These are phyloP conservation scores for Lipomyces orientalis DNA, from an alignment of 805 yeast species.

Conservation along the genomic window DNA sequence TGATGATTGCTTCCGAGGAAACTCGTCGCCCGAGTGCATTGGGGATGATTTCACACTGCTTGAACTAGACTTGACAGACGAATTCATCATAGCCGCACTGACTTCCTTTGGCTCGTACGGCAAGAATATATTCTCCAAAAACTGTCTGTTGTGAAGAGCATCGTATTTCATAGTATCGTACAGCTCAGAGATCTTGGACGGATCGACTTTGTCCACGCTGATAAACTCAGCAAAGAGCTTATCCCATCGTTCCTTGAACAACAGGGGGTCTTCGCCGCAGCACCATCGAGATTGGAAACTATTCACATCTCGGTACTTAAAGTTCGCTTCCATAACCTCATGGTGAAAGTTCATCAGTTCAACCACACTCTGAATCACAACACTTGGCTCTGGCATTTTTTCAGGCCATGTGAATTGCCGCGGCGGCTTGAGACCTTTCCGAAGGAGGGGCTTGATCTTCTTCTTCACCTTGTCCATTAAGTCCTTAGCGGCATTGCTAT, in stretches of 20 bases:
- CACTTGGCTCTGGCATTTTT: constrained; percentile 96
- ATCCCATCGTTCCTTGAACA: constrained; percentile 97
- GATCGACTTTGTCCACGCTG: constrained; percentile 94
- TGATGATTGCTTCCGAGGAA: constrained; percentile 53
- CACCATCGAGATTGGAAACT: constrained; percentile 87
- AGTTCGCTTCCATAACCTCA: constrained; percentile 80
- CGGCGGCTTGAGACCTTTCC: constrained; percentile 97
- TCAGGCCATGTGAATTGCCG: constrained; percentile 99
- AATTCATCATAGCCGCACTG: neutral
- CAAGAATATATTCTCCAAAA: constrained; percentile 79
- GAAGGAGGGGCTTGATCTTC: constrained; percentile 87
- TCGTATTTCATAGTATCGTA: constrained; percentile 99
- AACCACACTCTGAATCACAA: constrained; percentile 90
- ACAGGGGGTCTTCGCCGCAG: constrained; percentile 89
- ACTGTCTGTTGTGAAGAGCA: constrained; percentile 92
- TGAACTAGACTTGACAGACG: constrained; percentile 14
- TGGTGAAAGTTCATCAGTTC: constrained; percentile 93
- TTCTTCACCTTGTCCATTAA: constrained; percentile 97
- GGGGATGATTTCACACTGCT: constrained; percentile 43
- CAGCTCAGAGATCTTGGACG: constrained; percentile 92
- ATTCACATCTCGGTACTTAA: constrained; percentile 66
- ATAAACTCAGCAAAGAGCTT: constrained; percentile 90
- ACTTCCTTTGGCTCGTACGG: constrained; percentile 55
- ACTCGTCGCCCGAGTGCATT: constrained; percentile 54
- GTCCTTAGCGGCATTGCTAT: constrained; percentile 97